Base-by-base conservation (phyloP, 441 rosid species). In the Gossypium aridum region DNA sequence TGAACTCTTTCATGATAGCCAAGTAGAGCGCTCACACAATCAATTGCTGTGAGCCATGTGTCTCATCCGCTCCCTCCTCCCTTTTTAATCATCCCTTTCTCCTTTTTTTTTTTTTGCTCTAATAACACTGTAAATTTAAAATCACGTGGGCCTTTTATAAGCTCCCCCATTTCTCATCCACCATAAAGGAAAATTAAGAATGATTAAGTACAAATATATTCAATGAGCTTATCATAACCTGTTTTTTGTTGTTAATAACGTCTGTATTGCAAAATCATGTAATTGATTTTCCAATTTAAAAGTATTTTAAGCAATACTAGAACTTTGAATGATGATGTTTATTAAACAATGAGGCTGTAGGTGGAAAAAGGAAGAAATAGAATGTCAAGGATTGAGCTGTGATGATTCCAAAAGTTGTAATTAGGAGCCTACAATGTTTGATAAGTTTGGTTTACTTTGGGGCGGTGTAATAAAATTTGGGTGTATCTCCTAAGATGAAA, bases 21-120 rank as follows among this genome's bases (percentile, higher is more conserved):
- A 65, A 83, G 78, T 65, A 84, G 98, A 88, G 98, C 93, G 94
- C 70, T 78, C 87, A 72, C 67, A 34, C 26, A 17, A 31, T 86
- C 90, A 85, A 85, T 85, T 64, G 76, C 28, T 14, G 43, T 13
- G 57, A 69, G 75, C 81, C 89, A 86, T 73, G 80, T 86, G 80
- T 85, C 78, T 78, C 84, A 77, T 79, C 79, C 82, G 64, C 81
- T 70, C 75, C 43, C 31, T 39, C 71, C 71, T 10, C 19, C 17
- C 16, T 64, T 78, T 68, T 70, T 16, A 7, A 17, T 45, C n/a
- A 19, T 57, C 51, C 17, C 22, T 25, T 20, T 12, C 34, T 60
- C n/a, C 4, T 17, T 14, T 2, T 26, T 16, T 28, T 23, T 25
- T 25, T 28, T 28, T 28, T 28, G 20, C 22, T 31, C 13, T 63